These are phyloP conservation scores for Steccherinum ochraceum DNA, from an alignment of 768 basidiomycete species.

Conservation along the genomic window DNA sequence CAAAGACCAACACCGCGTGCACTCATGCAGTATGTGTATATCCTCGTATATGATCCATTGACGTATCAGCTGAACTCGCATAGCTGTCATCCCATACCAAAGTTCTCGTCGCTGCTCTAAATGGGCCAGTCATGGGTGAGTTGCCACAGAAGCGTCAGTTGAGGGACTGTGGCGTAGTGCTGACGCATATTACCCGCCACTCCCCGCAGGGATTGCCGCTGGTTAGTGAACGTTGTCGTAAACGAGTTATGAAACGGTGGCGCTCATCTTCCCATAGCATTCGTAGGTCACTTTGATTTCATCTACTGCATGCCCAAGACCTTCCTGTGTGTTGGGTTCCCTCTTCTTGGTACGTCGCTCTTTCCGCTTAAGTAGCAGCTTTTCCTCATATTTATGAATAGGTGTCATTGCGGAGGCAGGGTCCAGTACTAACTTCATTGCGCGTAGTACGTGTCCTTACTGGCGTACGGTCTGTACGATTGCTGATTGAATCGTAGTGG, in stretches of 20 bases:
- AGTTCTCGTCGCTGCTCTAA: constrained; percentile 62
- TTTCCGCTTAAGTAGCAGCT: too few species aligned
- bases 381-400: too few species aligned
- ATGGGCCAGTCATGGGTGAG: constrained; percentile 72
- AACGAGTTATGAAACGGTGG: background rate
- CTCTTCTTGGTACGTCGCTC: constrained; percentile 45
- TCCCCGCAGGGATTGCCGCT: constrained; percentile 52
- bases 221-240: constrained; percentile 30
- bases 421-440: constrained; percentile 62
- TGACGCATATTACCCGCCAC: background rate
- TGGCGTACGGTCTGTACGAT: background rate
- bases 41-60: background rate
- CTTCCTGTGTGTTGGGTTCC: constrained; percentile 63
- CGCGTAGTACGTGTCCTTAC: constrained; percentile 41
- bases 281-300: constrained; percentile 71
- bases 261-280: constrained; percentile 37
- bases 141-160: background rate
- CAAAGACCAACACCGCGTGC: constrained; percentile 50
- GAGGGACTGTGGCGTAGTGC: background rate
- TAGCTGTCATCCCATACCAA: constrained; percentile 68
- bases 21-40: constrained; percentile 49
- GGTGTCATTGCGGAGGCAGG: constrained; percentile 66
- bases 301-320: constrained; percentile 57
- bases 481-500: constrained; percentile 41
- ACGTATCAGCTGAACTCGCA: background rate